Percentiles rank a stretch among this genome's conserved stretches.
phyloP scores from a whole-genome alignment of 352 stramenopile genomes.

The Aphanomyces stellatus region DNA sequence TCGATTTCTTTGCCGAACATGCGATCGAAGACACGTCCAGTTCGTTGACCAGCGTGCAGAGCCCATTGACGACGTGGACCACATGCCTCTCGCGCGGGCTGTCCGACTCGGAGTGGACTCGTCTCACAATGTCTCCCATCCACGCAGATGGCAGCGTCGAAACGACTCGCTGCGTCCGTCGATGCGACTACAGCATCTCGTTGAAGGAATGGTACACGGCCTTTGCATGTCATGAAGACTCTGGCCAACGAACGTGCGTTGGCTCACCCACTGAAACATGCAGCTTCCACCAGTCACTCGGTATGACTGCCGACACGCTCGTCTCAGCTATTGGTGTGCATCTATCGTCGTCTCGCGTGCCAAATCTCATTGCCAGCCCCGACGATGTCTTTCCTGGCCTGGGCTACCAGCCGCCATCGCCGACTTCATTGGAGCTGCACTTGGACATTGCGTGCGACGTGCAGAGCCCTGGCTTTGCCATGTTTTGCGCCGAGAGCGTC shows the following conservation, averaged over 20 bases:
- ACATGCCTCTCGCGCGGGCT: not conserved
- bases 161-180: not conserved
- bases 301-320: not conserved
- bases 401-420: not conserved
- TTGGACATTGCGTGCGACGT: not conserved
- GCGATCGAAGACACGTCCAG: too few relatives aligned
- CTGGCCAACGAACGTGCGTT: too few relatives aligned
- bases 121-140: not conserved
- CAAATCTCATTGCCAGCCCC: not conserved
- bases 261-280: too few relatives aligned
- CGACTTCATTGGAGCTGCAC: not conserved
- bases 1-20: too few relatives aligned
- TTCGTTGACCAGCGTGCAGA: too few relatives aligned
- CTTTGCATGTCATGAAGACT: not conserved
- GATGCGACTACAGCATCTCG: not conserved
- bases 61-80: not conserved
- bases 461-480: not conserved
- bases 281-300: not conserved
- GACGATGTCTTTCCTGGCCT: not conserved
- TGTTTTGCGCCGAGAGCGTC: not conserved
- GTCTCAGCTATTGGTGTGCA: not conserved
- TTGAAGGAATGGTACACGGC: conserved; percentile 7
- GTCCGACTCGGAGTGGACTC: not conserved
- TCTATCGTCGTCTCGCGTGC: not conserved
- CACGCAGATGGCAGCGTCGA: too few relatives aligned